Evolutionary conservation across 148 eudicot genomes (phyloP), one percentile per base, ranked within the genome.

Genomic region (Talinum fruticosum): DNA sequence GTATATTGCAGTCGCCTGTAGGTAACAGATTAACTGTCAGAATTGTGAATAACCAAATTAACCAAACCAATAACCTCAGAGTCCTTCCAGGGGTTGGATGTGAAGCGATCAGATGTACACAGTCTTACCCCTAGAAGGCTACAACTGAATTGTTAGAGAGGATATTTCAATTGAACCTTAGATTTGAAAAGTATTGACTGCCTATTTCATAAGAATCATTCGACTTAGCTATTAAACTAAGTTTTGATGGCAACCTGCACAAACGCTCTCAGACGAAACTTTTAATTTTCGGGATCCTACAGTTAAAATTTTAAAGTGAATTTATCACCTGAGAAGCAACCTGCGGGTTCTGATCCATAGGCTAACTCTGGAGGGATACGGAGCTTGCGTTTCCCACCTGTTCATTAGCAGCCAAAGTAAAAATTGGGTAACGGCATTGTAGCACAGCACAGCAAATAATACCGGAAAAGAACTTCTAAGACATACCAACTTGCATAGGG

Each of bases 301-400:
- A 14, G 12, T 41, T 41, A 12, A 10, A 2, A 41, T 41, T 18
- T 54, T 21, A 12, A 24, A 23, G 73, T 54, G 59, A 45, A 3
- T 47, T 15, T 74, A 91, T 97, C 98, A 91, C 98, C 98, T 85
- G 93, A 89, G 86, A 94, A 94, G 78, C 98, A 94, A 75, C 98
- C 98, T 37, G 98, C 98, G 37, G 98, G 86, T 87, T 94, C 98
- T 10, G 98, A 93, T 68, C 97, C 98, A 73, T 94, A 92, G 15
- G 97, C 98, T 74, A 94, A 85, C 62, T 88, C 73, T 24, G 98
- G 97, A 82, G 98, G 98, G 70, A 94, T 94, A 36, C 87, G 86
- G 44, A 92, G 97, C 87, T 86, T 92, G 24, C 98, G 89, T 51
- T 87, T 92, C 70, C 98, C 98, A 78, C 98, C 97, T 92, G 81